These are phyloP conservation scores for Collybia sp. DNA, from an alignment of 768 basidiomycete genomes.

Conservation along the genomic window DNA sequence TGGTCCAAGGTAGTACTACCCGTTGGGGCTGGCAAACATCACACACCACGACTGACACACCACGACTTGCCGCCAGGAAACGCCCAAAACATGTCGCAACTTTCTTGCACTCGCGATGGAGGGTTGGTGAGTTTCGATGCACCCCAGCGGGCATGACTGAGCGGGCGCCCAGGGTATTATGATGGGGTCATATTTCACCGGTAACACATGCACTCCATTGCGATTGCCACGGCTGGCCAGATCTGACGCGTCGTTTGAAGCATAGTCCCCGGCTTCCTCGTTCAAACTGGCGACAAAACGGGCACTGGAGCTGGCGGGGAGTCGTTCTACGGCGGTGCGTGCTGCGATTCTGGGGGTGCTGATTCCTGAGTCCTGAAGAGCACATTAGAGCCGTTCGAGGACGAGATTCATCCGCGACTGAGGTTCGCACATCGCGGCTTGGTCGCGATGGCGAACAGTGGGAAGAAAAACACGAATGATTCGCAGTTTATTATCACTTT, in stretches of 20 bases:
- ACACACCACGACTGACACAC: too few species aligned
- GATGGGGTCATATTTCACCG: slow-evolving; percentile 94
- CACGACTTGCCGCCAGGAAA: slow-evolving; percentile 54
- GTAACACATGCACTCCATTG: slow-evolving; percentile 26
- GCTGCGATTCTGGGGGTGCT: neutral
- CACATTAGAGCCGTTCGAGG: slow-evolving; percentile 80
- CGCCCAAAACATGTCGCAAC: slow-evolving; percentile 91
- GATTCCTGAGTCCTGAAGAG: neutral
- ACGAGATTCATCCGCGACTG: slow-evolving; percentile 90
- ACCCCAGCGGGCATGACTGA: too few species aligned
- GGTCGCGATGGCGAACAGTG: slow-evolving; percentile 92
- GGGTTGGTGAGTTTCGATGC: slow-evolving; percentile 48
- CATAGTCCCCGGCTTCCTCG: slow-evolving; percentile 88
- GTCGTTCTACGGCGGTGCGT: slow-evolving; percentile 84
- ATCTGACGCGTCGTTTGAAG: slow-evolving; percentile 16
- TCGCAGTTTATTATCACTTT: slow-evolving; percentile 96
- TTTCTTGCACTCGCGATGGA: slow-evolving; percentile 87
- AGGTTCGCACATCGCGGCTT: slow-evolving; percentile 88
- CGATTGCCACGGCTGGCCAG: neutral
- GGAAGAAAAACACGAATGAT: slow-evolving; percentile 83
- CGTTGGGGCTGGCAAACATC: too few species aligned
- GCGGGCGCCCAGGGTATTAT: slow-evolving; percentile 73
- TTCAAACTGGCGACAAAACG: slow-evolving; percentile 92
- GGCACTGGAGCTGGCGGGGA: slow-evolving; percentile 92
- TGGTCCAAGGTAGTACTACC: slow-evolving; percentile 95